Percentiles rank a stretch among this genome's conserved stretches.
Evolutionary conservation across 345 rosid species (phyloP).

Genomic region (Viola odorata): DNA sequence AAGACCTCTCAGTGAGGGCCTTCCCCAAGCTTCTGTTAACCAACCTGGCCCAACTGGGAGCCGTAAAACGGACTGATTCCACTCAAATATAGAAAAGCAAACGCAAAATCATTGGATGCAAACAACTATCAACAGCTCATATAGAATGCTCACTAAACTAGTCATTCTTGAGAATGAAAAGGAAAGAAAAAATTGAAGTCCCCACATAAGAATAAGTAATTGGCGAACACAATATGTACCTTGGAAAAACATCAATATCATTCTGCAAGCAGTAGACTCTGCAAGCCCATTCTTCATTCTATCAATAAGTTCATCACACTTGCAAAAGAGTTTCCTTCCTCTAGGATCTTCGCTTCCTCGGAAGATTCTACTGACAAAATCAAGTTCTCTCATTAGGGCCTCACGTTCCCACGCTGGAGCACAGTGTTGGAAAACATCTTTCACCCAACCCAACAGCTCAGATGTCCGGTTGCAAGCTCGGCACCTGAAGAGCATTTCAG

Average conservation of each 20-base stretch:
- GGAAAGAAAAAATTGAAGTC: too few relatives aligned
- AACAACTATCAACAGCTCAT: too few relatives aligned
- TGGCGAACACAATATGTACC: constrained; percentile 32
- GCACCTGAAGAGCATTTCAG: constrained; percentile 87
- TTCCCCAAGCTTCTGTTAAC: too few relatives aligned
- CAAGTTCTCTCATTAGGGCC: constrained; percentile 78
- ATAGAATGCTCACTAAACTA: too few relatives aligned
- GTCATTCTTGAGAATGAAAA: too few relatives aligned
- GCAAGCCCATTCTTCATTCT: constrained; percentile 73
- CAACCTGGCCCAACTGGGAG: too few relatives aligned
- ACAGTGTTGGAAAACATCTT: constrained; percentile 95
- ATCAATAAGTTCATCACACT: constrained; percentile 78
- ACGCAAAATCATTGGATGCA: too few relatives aligned
- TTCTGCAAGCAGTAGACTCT: constrained; percentile 70
- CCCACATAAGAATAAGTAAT: too few relatives aligned
- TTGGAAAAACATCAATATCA: constrained; percentile 76
- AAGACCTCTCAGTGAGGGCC: too few relatives aligned
- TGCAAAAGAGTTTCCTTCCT: constrained; percentile 82
- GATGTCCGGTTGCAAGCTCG: constrained; percentile 88
- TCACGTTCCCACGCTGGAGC: constrained; percentile 89
- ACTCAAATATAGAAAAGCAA: too few relatives aligned
- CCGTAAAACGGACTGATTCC: too few relatives aligned
- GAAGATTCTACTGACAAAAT: constrained; percentile 82
- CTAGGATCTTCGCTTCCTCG: constrained; percentile 79
- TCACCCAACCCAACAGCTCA: constrained; percentile 94